Evolutionary conservation across 2,329 filamentous ascomycete species (phyloP).

Genomic region (Trichoderma sp.): DNA sequence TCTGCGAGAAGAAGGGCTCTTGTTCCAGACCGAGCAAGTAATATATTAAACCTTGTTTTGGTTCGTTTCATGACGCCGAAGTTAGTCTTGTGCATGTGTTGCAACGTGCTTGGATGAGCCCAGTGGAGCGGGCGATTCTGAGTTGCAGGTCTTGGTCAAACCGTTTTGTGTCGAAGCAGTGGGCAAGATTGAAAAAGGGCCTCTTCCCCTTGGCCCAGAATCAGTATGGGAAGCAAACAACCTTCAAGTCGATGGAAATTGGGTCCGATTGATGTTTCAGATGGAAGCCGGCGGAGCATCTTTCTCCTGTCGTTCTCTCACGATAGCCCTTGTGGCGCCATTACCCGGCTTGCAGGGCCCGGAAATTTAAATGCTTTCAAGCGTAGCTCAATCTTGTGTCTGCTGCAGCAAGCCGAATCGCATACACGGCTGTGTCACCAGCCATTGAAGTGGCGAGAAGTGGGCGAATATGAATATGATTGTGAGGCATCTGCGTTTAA

Average conservation of each 20-base stretch:
- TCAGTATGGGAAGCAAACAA: not conserved
- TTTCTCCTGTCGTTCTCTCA: not conserved
- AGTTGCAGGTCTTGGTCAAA: not conserved
- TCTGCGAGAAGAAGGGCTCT: not conserved
- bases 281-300: not conserved
- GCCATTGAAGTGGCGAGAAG: not conserved
- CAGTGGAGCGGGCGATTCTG: not conserved
- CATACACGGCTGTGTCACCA: conserved; percentile 15
- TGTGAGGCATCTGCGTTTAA: not conserved
- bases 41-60: conserved; percentile 9
- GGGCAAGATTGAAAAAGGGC: not conserved
- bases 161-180: not conserved
- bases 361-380: conserved; percentile 19
- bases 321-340: not conserved
- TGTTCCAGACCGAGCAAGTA: conserved; percentile 11
- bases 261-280: not conserved
- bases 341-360: no score
- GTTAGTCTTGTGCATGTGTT: not conserved
- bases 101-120: not conserved
- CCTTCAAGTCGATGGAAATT: not conserved
- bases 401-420: conserved; percentile 10
- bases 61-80: conserved; percentile 6
- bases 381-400: conserved; percentile 12
- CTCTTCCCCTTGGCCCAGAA: not conserved
- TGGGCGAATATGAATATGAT: not conserved